phyloP scores from a whole-genome alignment of 129 eudicot genomes.

The Helichrysum umbraculigerum region DNA sequence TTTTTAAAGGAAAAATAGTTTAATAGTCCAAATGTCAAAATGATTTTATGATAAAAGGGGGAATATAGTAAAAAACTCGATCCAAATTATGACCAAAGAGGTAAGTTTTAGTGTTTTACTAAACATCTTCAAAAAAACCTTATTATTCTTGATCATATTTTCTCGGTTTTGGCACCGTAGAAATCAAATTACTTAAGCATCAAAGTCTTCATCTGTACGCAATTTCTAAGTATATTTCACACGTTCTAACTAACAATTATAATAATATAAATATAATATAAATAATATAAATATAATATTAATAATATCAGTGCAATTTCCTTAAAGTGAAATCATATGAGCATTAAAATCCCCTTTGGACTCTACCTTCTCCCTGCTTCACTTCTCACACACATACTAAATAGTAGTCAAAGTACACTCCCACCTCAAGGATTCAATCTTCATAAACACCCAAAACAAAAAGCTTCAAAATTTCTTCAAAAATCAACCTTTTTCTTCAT shows the following conservation, averaged over 20 bases:
- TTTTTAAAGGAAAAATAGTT: too few relatives aligned
- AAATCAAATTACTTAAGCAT: background rate
- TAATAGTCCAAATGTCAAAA: too few relatives aligned
- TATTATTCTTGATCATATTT: too few relatives aligned
- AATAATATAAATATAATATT: background rate
- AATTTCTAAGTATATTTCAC: background rate
- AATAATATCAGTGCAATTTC: background rate
- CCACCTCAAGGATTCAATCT: slow-evolving; percentile 36
- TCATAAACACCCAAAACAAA: slow-evolving; percentile 19
- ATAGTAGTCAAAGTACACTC: slow-evolving; percentile 31
- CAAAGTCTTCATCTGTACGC: background rate
- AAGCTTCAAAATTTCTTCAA: slow-evolving; percentile 13
- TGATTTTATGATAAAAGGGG: too few relatives aligned
- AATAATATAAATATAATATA: too few relatives aligned
- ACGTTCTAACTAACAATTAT: background rate
- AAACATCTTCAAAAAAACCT: background rate
- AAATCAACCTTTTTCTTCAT: background rate
- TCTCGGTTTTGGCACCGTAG: background rate
- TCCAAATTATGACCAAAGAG: too few relatives aligned
- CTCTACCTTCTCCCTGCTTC: slow-evolving; percentile 29
- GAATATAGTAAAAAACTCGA: too few relatives aligned
- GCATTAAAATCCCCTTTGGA: slow-evolving; percentile 30
- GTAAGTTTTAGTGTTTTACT: background rate
- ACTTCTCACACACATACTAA: slow-evolving; percentile 33
- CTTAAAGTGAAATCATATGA: slow-evolving; percentile 14